phyloP scores from a whole-genome alignment of 495 filamentous ascomycete species.

The Xylaria grammica region DNA sequence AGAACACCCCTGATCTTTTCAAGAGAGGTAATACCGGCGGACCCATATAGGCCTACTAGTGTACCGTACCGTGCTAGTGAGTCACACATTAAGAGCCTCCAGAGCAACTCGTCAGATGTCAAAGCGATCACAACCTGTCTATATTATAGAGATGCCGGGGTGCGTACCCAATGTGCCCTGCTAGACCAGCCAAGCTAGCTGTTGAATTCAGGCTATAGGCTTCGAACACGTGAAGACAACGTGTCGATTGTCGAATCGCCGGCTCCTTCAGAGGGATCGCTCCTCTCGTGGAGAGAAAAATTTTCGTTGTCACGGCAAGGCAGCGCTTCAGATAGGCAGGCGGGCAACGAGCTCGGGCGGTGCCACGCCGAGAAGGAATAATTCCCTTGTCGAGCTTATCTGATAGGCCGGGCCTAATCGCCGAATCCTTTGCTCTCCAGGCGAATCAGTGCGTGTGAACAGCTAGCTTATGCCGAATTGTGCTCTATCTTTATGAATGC shows the following conservation, averaged over 20 bases:
- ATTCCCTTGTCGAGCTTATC: slow-evolving; percentile 7
- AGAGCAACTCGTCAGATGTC: slow-evolving; percentile 3
- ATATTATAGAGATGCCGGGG: neutral
- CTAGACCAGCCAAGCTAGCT: slow-evolving; percentile 1
- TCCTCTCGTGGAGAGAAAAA: slow-evolving; percentile 2
- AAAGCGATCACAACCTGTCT: neutral
- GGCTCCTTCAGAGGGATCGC: neutral
- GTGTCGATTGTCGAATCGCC: slow-evolving; percentile 18
- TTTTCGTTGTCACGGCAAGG: neutral
- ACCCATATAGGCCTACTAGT: slow-evolving; percentile 13
- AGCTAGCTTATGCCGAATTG: neutral
- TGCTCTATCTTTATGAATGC: slow-evolving; percentile 13
- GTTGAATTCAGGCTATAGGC: neutral
- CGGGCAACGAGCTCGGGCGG: neutral
- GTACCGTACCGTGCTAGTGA: neutral
- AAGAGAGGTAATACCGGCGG: neutral
- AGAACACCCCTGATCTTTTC: neutral
- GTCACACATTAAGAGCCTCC: slow-evolving; percentile 14
- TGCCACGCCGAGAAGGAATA: slow-evolving; percentile 10
- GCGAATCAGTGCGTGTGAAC: neutral
- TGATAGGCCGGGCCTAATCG: slow-evolving; percentile 12
- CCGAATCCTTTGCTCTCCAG: neutral
- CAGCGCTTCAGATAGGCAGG: slow-evolving; percentile 6
- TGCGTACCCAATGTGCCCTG: neutral
- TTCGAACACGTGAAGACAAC: neutral